phyloP scores from a whole-genome alignment of 805 yeast genomes.

The Spathaspora arborariae region DNA sequence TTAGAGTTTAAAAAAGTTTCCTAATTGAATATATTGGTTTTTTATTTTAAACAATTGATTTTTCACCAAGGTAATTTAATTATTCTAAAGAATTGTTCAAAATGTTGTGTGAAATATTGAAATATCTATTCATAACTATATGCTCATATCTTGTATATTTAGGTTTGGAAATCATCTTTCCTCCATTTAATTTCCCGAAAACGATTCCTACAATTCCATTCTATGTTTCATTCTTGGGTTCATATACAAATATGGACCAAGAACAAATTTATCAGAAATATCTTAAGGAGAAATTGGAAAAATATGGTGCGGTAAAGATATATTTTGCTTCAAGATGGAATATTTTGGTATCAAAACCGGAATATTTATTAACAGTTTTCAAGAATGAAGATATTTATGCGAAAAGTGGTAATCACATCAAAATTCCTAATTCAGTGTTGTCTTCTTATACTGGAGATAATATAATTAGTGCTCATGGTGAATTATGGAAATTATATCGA shows the following conservation, averaged over 20 bases:
- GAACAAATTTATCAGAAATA: slow-evolving; percentile 41
- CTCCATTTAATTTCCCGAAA: slow-evolving; percentile 49
- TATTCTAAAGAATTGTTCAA: background rate
- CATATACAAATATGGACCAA: slow-evolving; percentile 45
- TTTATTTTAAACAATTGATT: background rate
- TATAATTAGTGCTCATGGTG: slow-evolving; percentile 56
- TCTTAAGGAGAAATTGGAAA: slow-evolving; percentile 42
- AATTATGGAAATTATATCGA: slow-evolving; percentile 48
- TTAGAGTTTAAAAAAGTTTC: background rate
- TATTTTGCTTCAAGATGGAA: slow-evolving; percentile 64
- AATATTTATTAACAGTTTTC: slow-evolving; percentile 41
- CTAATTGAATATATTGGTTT: background rate
- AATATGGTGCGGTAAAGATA: slow-evolving; percentile 54
- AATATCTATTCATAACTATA: slow-evolving; percentile 1
- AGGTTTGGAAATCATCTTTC: slow-evolving; percentile 24
- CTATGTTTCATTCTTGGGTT: slow-evolving; percentile 49
- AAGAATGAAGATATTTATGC: slow-evolving; percentile 48
- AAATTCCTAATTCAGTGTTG: slow-evolving; percentile 52
- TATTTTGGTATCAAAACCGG: slow-evolving; percentile 48
- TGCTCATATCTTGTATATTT: background rate
- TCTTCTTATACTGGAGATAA: slow-evolving; percentile 59
- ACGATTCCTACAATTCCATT: slow-evolving; percentile 62
- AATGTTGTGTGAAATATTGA: slow-evolving; percentile 1
- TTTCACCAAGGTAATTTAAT: background rate
- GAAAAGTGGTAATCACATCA: slow-evolving; percentile 58